Evolutionary conservation across 2,329 filamentous ascomycete genomes (phyloP).

Genomic region (Diaporthe sp.): DNA sequence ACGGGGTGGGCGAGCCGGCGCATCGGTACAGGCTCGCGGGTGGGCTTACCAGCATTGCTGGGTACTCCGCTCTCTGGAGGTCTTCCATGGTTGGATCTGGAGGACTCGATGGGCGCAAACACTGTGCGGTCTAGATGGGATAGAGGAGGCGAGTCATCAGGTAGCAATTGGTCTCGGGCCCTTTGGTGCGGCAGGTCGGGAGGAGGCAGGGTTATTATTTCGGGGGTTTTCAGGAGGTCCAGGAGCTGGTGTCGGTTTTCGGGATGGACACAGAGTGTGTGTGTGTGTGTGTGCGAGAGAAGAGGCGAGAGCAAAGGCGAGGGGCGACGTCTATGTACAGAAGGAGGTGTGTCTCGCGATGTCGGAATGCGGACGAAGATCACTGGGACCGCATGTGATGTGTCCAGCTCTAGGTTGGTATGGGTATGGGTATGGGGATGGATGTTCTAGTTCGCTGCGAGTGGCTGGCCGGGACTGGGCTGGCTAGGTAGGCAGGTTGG

Average conservation of each 20-base stretch:
- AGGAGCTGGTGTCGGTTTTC: constrained; percentile 1
- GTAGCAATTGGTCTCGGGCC: constrained; percentile 22
- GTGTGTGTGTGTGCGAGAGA: neutral
- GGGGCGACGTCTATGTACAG: constrained; percentile 22
- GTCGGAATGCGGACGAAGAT: constrained; percentile 28
- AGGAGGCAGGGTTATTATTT: neutral
- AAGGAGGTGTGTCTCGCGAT: constrained; percentile 27
- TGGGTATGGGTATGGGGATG: constrained; percentile 15
- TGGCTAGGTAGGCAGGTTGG: neutral
- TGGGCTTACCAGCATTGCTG: constrained; percentile 84
- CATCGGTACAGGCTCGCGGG: constrained; percentile 33
- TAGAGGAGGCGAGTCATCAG: constrained; percentile 35
- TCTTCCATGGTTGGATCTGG: constrained; percentile 71
- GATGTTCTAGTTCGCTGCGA: neutral
- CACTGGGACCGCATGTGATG: constrained; percentile 30
- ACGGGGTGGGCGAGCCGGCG: constrained; percentile 12
- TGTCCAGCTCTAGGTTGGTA: constrained; percentile 22
- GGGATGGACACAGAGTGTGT: neutral
- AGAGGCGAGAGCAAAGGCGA: neutral
- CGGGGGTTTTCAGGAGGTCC: constrained; percentile 9
- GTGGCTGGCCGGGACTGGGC: constrained; percentile 25
- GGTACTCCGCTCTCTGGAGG: constrained; percentile 90
- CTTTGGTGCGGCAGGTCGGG: constrained; percentile 20
- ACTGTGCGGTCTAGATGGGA: constrained; percentile 15
- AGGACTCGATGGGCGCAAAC: constrained; percentile 43